Conservation (phyloP, 345 rosid species). For the Populus simonii region DNA sequence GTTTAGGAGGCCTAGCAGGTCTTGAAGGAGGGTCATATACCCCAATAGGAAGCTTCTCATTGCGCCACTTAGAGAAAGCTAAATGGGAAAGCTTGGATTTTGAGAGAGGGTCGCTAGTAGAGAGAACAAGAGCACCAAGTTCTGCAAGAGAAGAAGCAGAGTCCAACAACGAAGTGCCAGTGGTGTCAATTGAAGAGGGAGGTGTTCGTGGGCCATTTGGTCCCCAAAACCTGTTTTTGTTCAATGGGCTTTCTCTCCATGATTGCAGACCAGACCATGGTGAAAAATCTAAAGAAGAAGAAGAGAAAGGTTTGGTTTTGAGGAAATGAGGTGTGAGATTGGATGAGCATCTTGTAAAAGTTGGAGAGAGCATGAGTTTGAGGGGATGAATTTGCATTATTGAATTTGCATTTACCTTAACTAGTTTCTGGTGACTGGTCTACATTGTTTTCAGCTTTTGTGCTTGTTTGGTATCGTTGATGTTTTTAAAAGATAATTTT, state of each 20-base stretch:
- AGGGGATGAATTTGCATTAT: neutral
- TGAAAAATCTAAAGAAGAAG: slow-evolving; percentile 24
- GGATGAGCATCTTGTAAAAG: slow-evolving; percentile 3
- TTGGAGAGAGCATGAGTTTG: neutral
- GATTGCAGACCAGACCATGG: slow-evolving; percentile 65
- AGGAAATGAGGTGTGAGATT: slow-evolving; percentile 1
- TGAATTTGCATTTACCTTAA: neutral
- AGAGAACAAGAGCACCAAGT: slow-evolving; percentile 78
- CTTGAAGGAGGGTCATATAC: slow-evolving; percentile 51
- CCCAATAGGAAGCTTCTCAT: slow-evolving; percentile 59
- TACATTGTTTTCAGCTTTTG: neutral
- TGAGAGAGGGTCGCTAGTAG: slow-evolving; percentile 58
- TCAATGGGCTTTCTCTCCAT: slow-evolving; percentile 68
- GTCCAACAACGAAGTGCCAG: slow-evolving; percentile 17
- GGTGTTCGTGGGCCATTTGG: slow-evolving; percentile 51
- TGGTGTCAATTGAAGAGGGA: neutral
- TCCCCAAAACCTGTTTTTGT: slow-evolving; percentile 75
- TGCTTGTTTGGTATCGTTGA: no score
- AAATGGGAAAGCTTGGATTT: slow-evolving; percentile 73
- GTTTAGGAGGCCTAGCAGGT: slow-evolving; percentile 74
- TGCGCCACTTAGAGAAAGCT: slow-evolving; percentile 73
- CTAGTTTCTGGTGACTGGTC: neutral
- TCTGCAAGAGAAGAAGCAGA: slow-evolving; percentile 79
- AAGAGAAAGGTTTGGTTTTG: slow-evolving; percentile 24
- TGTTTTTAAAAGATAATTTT: no score